A percentile compares a stretch with the other conserved stretches of the same genome.
phyloP scores from a whole-genome alignment of 225 moss, liverwort and hornwort genomes.

The Pseudisothecium myosuroides region DNA sequence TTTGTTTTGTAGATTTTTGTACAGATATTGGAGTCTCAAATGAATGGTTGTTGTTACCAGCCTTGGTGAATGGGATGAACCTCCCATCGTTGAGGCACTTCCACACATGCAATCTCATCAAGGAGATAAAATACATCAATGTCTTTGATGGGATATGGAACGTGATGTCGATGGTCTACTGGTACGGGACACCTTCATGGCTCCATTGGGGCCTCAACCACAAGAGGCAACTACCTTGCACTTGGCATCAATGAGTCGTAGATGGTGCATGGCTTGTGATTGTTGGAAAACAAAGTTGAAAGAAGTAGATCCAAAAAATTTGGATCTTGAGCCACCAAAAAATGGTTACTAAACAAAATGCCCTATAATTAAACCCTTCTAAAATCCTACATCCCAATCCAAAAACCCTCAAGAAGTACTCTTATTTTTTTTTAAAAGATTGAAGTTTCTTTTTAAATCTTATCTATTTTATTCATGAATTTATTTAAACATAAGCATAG shows the following conservation, averaged over 20 bases:
- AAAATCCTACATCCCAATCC: not conserved
- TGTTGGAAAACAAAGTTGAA: not conserved
- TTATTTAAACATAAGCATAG: not conserved
- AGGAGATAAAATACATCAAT: not conserved
- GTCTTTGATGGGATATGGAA: accelerated
- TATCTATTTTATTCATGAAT: not conserved
- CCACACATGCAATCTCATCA: accelerated
- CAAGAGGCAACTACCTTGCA: accelerated
- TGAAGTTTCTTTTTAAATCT: too few species aligned
- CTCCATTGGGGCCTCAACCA: accelerated
- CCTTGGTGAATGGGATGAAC: not conserved
- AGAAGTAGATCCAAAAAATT: not conserved
- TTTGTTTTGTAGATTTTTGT: not conserved
- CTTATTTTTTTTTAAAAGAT: too few species aligned
- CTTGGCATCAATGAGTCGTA: accelerated
- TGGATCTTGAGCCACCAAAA: not conserved
- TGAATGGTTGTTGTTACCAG: accelerated
- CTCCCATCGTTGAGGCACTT: not conserved
- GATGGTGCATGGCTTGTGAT: accelerated
- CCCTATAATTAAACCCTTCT: accelerated
- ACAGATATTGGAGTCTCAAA: not conserved
- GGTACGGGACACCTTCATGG: accelerated
- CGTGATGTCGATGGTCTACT: accelerated
- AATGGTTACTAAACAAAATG: not conserved
- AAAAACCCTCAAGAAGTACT: too few species aligned